Conservation (phyloP, 2,329 filamentous ascomycete genomes). For the Penicillium sp. region DNA sequence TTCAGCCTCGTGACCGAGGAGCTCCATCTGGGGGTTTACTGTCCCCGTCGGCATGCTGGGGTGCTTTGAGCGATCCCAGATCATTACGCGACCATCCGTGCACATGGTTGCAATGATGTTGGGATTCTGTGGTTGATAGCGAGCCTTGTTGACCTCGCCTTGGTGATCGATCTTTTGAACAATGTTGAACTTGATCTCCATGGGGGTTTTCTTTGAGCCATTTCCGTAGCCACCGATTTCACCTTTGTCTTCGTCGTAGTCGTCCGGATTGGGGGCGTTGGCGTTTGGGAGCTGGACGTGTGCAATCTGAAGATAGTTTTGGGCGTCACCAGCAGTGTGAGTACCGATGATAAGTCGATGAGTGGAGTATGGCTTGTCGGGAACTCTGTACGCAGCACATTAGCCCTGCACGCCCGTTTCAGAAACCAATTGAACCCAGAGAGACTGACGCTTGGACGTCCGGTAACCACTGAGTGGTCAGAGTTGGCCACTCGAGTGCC, state of each 20-base stretch:
- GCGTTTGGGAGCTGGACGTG: conserved; percentile 87
- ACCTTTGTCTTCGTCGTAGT: conserved; percentile 86
- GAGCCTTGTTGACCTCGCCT: conserved; percentile 95
- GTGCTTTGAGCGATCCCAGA: conserved; percentile 96
- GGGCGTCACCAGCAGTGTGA: conserved; percentile 77
- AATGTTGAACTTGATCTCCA: conserved; percentile 76
- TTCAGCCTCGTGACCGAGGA: conserved; percentile 78
- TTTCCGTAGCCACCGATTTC: conserved; percentile 92
- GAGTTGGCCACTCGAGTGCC: conserved; percentile 92
- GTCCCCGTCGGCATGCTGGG: conserved; percentile 66
- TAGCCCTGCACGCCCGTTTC: not conserved
- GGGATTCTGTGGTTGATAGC: conserved; percentile 95
- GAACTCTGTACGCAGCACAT: conserved; percentile 45
- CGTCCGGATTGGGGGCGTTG: conserved; percentile 62
- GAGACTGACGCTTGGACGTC: conserved; percentile 67
- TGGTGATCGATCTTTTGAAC: conserved; percentile 95
- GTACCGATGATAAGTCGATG: conserved; percentile 91
- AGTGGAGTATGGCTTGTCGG: conserved; percentile 78
- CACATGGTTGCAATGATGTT: conserved; percentile 94
- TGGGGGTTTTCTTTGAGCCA: conserved; percentile 59
- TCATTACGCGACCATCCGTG: conserved; percentile 76
- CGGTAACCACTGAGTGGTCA: conserved; percentile 97
- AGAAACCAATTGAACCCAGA: conserved; percentile 20
- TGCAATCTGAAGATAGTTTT: conserved; percentile 92
- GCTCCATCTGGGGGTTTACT: conserved; percentile 74